These are phyloP conservation scores for Neurospora sp. DNA, from an alignment of 495 filamentous ascomycete species.

Conservation along the genomic window DNA sequence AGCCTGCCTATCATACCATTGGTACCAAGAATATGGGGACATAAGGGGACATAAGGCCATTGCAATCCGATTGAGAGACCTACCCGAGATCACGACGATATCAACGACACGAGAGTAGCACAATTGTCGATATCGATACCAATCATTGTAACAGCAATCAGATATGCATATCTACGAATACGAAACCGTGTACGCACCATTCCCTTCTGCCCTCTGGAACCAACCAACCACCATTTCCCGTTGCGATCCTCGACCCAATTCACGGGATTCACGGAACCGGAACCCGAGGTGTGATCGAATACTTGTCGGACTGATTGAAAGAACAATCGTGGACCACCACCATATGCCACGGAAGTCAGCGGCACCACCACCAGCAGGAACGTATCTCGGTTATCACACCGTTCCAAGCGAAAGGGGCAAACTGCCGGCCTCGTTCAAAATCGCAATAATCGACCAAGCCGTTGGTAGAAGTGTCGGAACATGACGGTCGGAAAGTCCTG, in stretches of 20 bases:
- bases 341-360: no score
- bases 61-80: neutral
- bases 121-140: neutral
- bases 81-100: neutral
- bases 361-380: neutral
- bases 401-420: no score
- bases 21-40: neutral
- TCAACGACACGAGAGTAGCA: neutral
- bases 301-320: neutral
- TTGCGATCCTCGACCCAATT: no score
- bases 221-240: neutral
- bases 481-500: no score
- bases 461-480: no score
- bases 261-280: neutral
- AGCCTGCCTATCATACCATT: neutral
- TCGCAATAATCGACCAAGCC: no score
- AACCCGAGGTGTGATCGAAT: neutral
- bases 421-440: no score
- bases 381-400: neutral
- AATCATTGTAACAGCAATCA: neutral
- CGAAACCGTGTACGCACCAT: neutral
- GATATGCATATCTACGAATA: neutral
- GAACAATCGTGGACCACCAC: neutral
- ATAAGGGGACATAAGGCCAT: neutral
- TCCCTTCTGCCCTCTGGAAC: neutral